Base-by-base conservation (phyloP, 1,139 yeast genomes). In the Trichomonascaceae sp. region DNA sequence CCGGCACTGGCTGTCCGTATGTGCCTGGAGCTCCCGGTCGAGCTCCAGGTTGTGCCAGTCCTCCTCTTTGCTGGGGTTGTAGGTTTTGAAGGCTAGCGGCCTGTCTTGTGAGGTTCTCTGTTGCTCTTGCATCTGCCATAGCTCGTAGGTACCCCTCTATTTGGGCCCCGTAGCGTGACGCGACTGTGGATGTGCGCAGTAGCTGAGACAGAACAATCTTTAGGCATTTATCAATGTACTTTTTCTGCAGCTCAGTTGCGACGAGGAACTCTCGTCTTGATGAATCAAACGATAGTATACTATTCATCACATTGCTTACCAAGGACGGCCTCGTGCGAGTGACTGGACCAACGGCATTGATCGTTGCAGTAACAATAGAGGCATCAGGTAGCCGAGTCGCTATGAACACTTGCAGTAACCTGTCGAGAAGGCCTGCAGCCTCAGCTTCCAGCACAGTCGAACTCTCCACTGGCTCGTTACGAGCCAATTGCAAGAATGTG, bases 371-470 rank as follows among this genome's bases (percentile, higher is more conserved):
- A 31, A 45, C 37, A 22, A 37, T 35, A 6, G 47, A 44, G 8
- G 46, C 50, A 30, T 38, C 43, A 33, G 53, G 63, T 13, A 62
- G 57, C 40, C 74, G 78, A 22, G 65, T 71, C 26, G 64, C 61
- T n/a, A 13, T 16, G 37, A 85, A 62, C 16, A 69, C 62, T 32
- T 64, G 61, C 32, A 84, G 59, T 27, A 87, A 54, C 32, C 73
- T 56, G 43, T 84, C 94, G 32, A 89, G 60, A 33, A 80, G 61
- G 2, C 70, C 75, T 36, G 67, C 68, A 0, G 89, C 79, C 53
- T 87, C 94, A 5, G 78, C 71, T 45, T 79, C 85, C 23, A 20
- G 23, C 23, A 20, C 23, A 20, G 6, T 20, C 6, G 23, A 6
- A 11, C 11, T 11, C 23, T 8, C 11, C 11, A 20, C 23, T 20